Evolutionary conservation across 2,329 filamentous ascomycete genomes (phyloP).

Genomic region (Aquanectria penicillioides): DNA sequence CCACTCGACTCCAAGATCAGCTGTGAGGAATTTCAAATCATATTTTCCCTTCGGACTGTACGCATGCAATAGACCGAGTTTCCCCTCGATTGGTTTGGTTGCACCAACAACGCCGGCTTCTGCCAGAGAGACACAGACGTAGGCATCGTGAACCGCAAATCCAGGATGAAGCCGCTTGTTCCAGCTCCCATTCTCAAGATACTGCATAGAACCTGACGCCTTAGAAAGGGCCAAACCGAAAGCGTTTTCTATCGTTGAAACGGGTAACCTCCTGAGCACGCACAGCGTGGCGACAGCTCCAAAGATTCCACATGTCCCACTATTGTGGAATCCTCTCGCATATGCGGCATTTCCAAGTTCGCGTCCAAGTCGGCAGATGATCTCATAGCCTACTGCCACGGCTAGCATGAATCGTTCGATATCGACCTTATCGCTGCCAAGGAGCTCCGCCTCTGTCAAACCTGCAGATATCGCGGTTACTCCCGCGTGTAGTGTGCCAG

Average conservation of each 20-base stretch:
- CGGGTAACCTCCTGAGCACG: neutral
- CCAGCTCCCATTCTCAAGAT: constrained; percentile 20
- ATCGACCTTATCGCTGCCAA: neutral
- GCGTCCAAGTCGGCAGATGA: neutral
- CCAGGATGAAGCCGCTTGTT: constrained; percentile 17
- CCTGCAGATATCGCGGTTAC: neutral
- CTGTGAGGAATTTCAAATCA: neutral
- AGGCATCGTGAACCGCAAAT: constrained; percentile 12
- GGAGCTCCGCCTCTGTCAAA: constrained; percentile 6
- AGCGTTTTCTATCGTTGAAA: neutral
- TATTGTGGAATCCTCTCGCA: constrained; percentile 14
- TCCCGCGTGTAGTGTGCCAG: constrained; percentile 2
- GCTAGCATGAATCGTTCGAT: constrained; percentile 2
- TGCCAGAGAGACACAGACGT: constrained; percentile 5
- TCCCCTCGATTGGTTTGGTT: constrained; percentile 11
- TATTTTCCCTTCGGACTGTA: neutral
- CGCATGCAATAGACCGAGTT: constrained; percentile 5
- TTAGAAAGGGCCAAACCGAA: constrained; percentile 18
- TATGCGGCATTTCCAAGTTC: constrained; percentile 5
- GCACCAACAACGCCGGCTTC: constrained; percentile 12
- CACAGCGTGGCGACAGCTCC: constrained; percentile 10
- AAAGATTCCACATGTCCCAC: constrained; percentile 12
- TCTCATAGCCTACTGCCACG: constrained; percentile 14
- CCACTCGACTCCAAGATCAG: constrained; percentile 4
- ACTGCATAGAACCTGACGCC: constrained; percentile 15